A percentile compares a stretch with the other conserved stretches of the same genome.
Conservation (phyloP, 352 stramenopile species). For the Peronospora farinosa region DNA sequence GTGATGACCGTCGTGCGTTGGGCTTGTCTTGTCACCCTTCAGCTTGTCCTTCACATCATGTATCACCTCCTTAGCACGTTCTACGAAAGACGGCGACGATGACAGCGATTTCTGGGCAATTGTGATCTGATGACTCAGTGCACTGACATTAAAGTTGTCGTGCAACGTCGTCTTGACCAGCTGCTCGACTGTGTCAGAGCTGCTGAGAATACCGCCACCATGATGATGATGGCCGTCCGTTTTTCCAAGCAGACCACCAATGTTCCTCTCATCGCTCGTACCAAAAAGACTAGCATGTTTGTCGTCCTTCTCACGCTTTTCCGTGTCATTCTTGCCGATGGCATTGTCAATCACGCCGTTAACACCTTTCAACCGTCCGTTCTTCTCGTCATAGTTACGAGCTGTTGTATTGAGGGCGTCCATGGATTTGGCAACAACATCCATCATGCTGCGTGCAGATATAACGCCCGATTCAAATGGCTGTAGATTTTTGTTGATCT, state of each 20-base stretch:
- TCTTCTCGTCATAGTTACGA: slow-evolving; percentile 23
- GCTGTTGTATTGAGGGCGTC: slow-evolving; percentile 14
- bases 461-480: slow-evolving; percentile 12
- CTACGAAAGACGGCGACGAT: slow-evolving; percentile 11
- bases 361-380: slow-evolving; percentile 20
- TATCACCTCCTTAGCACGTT: slow-evolving; percentile 18
- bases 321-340: slow-evolving; percentile 7
- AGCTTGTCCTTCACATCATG: slow-evolving; percentile 19
- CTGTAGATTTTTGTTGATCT: slow-evolving; percentile 12
- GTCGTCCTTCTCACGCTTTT: slow-evolving; percentile 8
- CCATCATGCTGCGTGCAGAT: slow-evolving; percentile 18
- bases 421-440: slow-evolving; percentile 6
- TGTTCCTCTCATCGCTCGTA: neutral
- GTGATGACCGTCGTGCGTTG: slow-evolving; percentile 1
- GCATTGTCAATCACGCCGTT: slow-evolving; percentile 20
- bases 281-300: neutral
- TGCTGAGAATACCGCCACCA: neutral
- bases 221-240: neutral
- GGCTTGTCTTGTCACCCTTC: slow-evolving; percentile 11
- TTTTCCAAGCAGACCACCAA: neutral
- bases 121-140: slow-evolving; percentile 15
- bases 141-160: slow-evolving; percentile 15
- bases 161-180: slow-evolving; percentile 21
- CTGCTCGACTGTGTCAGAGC: slow-evolving; percentile 18
- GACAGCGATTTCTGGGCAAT: slow-evolving; percentile 17